Evolutionary conservation across 192 early-diverging fungal species (phyloP).

Genomic region (Umbelopsis isabellina): DNA sequence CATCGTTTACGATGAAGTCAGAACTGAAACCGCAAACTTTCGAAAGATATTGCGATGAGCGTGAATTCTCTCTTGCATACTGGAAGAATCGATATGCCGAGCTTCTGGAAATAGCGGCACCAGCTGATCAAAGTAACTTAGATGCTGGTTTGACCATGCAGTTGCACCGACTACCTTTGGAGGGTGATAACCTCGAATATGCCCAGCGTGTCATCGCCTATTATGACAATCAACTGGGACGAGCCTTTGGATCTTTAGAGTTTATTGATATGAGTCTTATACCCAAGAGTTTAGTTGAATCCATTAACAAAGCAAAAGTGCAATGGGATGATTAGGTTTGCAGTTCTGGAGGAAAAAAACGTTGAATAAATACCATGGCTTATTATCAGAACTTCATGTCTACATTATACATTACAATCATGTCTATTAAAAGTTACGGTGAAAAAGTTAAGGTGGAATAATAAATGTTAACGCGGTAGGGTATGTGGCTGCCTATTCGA

Average conservation of each 20-base stretch:
- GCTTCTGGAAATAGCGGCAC: not conserved
- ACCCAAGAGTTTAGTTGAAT: conserved; percentile 10
- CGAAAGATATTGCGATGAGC: not conserved
- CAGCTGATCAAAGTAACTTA: not conserved
- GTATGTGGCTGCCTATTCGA: not conserved
- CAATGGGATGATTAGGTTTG: not conserved
- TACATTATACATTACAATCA: too few relatives aligned
- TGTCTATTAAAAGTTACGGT: too few relatives aligned
- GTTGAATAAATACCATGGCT: not conserved
- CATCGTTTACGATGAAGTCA: not conserved
- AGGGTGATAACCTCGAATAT: not conserved
- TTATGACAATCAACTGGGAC: conserved; percentile 12
- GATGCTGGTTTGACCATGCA: not conserved
- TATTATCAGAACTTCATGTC: not conserved
- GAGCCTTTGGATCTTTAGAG: conserved; percentile 8
- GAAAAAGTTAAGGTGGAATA: too few relatives aligned
- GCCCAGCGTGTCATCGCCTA: conserved; percentile 16
- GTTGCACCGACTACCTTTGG: not conserved
- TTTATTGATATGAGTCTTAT: conserved; percentile 17
- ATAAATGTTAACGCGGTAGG: not conserved
- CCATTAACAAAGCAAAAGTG: conserved; percentile 16
- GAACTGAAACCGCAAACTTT: not conserved
- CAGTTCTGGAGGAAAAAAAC: not conserved
- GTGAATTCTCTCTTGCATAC: not conserved
- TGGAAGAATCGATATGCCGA: not conserved